Percentiles rank a stretch among this genome's conserved stretches.
Evolutionary conservation across 116 monocot genomes (phyloP).

Genomic region (Papilionanthe hybrid): DNA sequence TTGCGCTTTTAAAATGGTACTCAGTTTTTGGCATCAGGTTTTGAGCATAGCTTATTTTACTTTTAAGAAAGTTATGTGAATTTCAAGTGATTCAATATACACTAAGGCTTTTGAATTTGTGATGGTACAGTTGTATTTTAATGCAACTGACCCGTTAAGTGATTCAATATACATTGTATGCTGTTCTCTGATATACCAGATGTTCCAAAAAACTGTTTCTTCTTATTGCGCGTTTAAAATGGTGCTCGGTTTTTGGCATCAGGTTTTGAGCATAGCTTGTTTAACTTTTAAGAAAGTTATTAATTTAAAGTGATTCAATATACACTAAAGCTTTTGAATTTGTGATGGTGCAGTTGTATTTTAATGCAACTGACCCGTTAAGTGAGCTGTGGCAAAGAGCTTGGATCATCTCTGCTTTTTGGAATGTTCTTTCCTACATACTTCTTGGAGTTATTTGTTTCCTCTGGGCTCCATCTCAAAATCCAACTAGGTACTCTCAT

Average conservation of each 20-base stretch:
- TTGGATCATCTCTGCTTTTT: constrained; percentile 97
- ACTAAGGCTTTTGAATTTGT: constrained; percentile 3
- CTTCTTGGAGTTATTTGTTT: constrained; percentile 80
- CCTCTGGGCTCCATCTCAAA: constrained; percentile 82
- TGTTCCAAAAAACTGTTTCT: too few species aligned
- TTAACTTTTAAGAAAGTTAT: not conserved
- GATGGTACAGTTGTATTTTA: constrained; percentile 78
- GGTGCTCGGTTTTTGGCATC: too few species aligned
- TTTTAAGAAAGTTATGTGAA: not conserved
- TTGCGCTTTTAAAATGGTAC: too few species aligned
- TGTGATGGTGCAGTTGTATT: constrained; percentile 66
- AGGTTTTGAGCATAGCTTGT: not conserved
- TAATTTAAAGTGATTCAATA: not conserved
- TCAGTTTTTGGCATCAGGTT: too few species aligned
- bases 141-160: constrained; percentile 90
- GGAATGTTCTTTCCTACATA: constrained; percentile 74
- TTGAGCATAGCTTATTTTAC: not conserved
- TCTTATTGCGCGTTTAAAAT: too few species aligned
- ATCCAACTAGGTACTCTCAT: constrained; percentile 68
- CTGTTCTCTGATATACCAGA: too few species aligned
- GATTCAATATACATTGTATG: constrained; percentile 15
- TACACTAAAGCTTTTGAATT: not conserved
- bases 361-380: constrained; percentile 93
- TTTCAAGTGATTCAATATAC: not conserved
- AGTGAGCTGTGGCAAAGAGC: constrained; percentile 96